Conservation (phyloP, 192 early-diverging fungal genomes). For the Linnemannia hyalina region DNA sequence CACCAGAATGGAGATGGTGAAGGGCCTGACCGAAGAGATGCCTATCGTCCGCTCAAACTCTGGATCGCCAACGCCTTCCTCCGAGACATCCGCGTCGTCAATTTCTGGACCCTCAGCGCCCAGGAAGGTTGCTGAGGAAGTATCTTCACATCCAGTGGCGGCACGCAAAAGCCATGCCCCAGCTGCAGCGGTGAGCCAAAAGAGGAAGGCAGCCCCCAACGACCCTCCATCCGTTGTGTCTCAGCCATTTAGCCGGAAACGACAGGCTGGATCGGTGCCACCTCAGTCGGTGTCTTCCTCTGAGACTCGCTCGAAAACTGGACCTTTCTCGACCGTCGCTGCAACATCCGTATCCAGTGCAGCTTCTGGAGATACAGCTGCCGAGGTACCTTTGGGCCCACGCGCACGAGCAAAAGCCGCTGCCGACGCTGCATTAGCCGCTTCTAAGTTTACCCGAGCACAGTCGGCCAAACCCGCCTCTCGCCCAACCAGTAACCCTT, state of each 20-base stretch:
- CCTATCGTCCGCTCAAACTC: conserved; percentile 19
- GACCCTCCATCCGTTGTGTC: neutral
- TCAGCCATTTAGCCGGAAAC: conserved; percentile 22
- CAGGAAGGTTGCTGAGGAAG: neutral
- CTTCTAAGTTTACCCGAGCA: conserved; percentile 24
- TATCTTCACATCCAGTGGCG: neutral
- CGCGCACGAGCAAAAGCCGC: conserved; percentile 53
- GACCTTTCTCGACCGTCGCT: conserved; percentile 8
- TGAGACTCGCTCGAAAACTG: neutral
- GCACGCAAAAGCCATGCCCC: neutral
- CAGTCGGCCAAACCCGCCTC: neutral
- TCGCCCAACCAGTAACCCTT: neutral
- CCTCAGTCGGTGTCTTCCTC: neutral
- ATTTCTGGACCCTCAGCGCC: neutral
- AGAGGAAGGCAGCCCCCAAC: conserved; percentile 33
- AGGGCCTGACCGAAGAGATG: conserved; percentile 22
- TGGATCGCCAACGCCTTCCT: conserved; percentile 27
- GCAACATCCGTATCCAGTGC: neutral
- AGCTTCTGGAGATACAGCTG: neutral
- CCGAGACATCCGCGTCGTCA: conserved; percentile 12
- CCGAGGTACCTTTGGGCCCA: conserved; percentile 31
- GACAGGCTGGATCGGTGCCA: neutral
- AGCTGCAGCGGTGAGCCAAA: conserved; percentile 11
- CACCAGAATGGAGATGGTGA: conserved; percentile 33
- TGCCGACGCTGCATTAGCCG: conserved; percentile 46